These are phyloP conservation scores for Backusella parvicylindrica DNA, from an alignment of 192 early-diverging fungal genomes.

Conservation along the genomic window DNA sequence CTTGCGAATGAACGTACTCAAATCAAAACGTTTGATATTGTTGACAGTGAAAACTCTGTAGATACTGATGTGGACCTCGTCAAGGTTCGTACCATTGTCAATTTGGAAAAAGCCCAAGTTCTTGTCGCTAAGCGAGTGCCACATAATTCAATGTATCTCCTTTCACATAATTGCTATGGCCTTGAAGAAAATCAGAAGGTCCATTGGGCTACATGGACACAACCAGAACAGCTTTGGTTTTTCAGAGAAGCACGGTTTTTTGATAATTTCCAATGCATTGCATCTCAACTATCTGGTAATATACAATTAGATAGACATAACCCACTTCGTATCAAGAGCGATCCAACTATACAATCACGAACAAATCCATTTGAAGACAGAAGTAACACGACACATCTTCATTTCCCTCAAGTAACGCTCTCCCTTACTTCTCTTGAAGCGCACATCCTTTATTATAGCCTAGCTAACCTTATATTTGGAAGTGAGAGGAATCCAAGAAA, in stretches of 20 bases:
- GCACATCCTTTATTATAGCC: conserved; percentile 82
- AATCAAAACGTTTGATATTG: conserved; percentile 48
- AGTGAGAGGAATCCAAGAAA: background rate
- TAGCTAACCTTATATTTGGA: conserved; percentile 29
- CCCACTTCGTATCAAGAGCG: conserved; percentile 56
- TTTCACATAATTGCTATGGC: conserved; percentile 34
- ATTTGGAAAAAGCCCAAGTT: conserved; percentile 60
- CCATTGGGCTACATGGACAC: conserved; percentile 63
- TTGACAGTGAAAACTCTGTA: conserved; percentile 45
- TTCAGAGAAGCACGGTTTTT: conserved; percentile 36
- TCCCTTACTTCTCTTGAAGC: conserved; percentile 71
- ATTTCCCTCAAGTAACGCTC: conserved; percentile 68
- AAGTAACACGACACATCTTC: conserved; percentile 59
- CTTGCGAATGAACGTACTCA: conserved; percentile 54
- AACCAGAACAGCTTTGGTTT: conserved; percentile 58
- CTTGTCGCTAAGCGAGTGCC: conserved; percentile 39
- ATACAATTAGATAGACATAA: conserved; percentile 61
- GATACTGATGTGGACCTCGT: conserved; percentile 41
- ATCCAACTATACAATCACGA: background rate
- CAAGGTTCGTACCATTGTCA: conserved; percentile 51
- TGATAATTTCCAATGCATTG: conserved; percentile 51
- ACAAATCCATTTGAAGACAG: conserved; percentile 42
- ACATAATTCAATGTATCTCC: conserved; percentile 11
- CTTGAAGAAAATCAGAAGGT: conserved; percentile 2
- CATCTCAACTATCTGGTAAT: conserved; percentile 48